Conservation (phyloP, 352 stramenopile species). For the Phytophthora pinifolia region DNA sequence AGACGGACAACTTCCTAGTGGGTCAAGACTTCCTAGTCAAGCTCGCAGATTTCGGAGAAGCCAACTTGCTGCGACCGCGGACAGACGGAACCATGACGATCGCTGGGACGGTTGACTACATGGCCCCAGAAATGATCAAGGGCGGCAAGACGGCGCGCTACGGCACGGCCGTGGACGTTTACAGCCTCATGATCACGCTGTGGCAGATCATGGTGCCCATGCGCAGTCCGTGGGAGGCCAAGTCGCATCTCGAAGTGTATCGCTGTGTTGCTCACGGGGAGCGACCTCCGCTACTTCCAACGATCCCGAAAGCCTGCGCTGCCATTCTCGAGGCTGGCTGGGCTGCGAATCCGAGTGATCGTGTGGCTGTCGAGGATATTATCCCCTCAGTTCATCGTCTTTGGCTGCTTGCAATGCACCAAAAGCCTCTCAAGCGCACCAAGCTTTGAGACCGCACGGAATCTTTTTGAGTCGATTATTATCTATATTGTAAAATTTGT, state of each 20-base stretch:
- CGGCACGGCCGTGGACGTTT: constrained; percentile 77
- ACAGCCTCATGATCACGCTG: constrained; percentile 87
- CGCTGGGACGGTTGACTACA: constrained; percentile 84
- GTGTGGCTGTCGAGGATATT: constrained; percentile 74
- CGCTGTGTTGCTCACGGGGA: constrained; percentile 69
- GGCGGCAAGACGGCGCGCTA: constrained; percentile 81
- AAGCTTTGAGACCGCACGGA: constrained; percentile 34
- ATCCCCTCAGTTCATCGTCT: constrained; percentile 76
- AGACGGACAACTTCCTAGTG: constrained; percentile 86
- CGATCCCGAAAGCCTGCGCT: constrained; percentile 68
- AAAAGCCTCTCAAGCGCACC: constrained; percentile 71
- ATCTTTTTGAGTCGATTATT: constrained; percentile 6
- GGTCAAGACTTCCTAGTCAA: constrained; percentile 81
- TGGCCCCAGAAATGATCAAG: constrained; percentile 85
- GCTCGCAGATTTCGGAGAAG: constrained; percentile 84
- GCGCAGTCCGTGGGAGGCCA: constrained; percentile 70
- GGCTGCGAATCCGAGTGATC: constrained; percentile 67
- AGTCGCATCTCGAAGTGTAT: constrained; percentile 83
- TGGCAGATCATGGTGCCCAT: constrained; percentile 87
- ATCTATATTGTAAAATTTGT: constrained; percentile 31
- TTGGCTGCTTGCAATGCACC: constrained; percentile 75
- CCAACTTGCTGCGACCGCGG: constrained; percentile 76
- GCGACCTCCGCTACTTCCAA: constrained; percentile 64
- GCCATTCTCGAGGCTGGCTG: constrained; percentile 77
- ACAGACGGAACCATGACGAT: constrained; percentile 86